A percentile compares a stretch with the other conserved stretches of the same genome.
Evolutionary conservation across 495 filamentous ascomycete genomes (phyloP).

Genomic region (Talaromyces wortmannii): DNA sequence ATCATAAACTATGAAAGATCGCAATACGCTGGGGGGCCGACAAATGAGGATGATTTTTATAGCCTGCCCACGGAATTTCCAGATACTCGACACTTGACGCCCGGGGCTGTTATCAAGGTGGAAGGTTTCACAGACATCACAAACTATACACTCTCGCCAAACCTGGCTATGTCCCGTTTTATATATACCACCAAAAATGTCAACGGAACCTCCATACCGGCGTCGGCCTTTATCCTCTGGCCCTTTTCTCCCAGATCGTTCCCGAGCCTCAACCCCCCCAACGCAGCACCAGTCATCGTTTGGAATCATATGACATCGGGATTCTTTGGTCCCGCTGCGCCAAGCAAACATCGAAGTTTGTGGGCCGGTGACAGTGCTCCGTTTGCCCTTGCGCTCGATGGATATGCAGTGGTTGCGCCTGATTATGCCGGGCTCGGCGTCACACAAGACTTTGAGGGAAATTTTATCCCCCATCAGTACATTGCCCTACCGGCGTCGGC

Average conservation of each 20-base stretch:
- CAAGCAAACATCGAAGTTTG: conserved; percentile 38
- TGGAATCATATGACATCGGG: conserved; percentile 51
- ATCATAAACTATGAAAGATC: conserved; percentile 26
- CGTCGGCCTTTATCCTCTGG: conserved; percentile 46
- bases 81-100: background rate
- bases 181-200: conserved; percentile 36
- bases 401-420: conserved; percentile 46
- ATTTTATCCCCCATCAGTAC: conserved; percentile 31
- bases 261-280: background rate
- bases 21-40: conserved; percentile 26
- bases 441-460: conserved; percentile 20
- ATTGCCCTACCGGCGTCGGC: conserved; percentile 24
- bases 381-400: conserved; percentile 37
- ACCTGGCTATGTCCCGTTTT: conserved; percentile 37
- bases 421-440: conserved; percentile 51
- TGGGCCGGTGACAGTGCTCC: conserved; percentile 34
- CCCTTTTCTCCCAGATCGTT: conserved; percentile 25
- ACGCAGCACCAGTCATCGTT: conserved; percentile 25
- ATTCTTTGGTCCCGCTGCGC: conserved; percentile 27
- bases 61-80: conserved; percentile 8
- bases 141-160: conserved; percentile 24
- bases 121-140: conserved; percentile 24
- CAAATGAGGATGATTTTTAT: conserved; percentile 18
- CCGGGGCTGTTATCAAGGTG: conserved; percentile 26
- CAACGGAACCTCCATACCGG: conserved; percentile 38